phyloP scores from a whole-genome alignment of 2,329 filamentous ascomycete species.

The Amphichorda felina region DNA sequence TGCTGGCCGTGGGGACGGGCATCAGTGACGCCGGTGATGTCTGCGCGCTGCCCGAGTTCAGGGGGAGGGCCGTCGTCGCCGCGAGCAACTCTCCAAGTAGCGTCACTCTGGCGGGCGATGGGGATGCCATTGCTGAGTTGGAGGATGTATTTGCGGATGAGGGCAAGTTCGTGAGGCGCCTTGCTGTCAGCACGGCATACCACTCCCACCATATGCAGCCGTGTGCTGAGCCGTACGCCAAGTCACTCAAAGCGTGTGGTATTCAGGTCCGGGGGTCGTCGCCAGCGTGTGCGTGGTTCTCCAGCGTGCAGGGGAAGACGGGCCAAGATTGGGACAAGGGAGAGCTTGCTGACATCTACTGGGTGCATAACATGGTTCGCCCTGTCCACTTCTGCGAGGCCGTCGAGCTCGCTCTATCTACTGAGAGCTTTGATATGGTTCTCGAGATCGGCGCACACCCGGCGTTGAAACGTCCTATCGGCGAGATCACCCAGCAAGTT shows the following conservation, averaged over 20 bases:
- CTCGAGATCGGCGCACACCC: slow-evolving; percentile 37
- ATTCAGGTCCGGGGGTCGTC: background rate
- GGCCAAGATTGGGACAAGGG: too few relatives aligned
- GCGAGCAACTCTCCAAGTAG: slow-evolving; percentile 10
- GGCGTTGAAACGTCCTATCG: slow-evolving; percentile 32
- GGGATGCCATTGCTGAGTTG: slow-evolving; percentile 7
- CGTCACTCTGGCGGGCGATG: slow-evolving; percentile 10
- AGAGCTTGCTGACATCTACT: too few relatives aligned
- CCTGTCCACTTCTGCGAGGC: slow-evolving; percentile 21
- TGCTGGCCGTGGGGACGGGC: slow-evolving; percentile 30
- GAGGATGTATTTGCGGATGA: slow-evolving; percentile 9
- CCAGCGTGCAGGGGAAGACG: slow-evolving; percentile 6
- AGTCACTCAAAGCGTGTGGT: background rate
- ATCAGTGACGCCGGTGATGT: slow-evolving; percentile 5
- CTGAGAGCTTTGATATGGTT: slow-evolving; percentile 11
- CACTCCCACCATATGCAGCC: slow-evolving; percentile 1
- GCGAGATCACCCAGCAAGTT: slow-evolving; percentile 32
- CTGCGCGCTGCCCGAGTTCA: slow-evolving; percentile 4
- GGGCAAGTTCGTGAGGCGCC: slow-evolving; percentile 15
- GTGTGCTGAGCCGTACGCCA: background rate
- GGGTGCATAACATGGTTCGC: slow-evolving; percentile 21
- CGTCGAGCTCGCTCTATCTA: slow-evolving; percentile 7
- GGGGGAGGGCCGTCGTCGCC: slow-evolving; percentile 10
- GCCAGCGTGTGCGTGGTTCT: slow-evolving; percentile 6
- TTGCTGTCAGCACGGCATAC: slow-evolving; percentile 7